Percentiles rank a stretch among this genome's conserved stretches.
Conservation (phyloP, 257 asterid genomes). For the Solanum arcanum region DNA sequence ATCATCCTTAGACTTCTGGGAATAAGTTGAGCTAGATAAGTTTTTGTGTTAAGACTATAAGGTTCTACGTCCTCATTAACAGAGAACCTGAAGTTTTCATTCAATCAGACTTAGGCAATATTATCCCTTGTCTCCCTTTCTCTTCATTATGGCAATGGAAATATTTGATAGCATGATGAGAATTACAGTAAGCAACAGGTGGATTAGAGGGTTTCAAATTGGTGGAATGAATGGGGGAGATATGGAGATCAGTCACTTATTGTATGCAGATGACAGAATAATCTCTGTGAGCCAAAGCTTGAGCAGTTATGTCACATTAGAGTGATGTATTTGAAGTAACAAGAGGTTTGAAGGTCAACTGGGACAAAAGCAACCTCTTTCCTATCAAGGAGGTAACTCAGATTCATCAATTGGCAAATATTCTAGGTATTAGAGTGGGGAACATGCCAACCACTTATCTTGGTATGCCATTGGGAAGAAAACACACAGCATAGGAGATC, state of each 20-base stretch:
- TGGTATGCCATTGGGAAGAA: background rate
- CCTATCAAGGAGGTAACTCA: background rate
- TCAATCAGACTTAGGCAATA: background rate
- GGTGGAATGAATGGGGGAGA: background rate
- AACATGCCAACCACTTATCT: background rate
- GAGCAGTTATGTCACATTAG: background rate
- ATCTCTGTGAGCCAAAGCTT: background rate
- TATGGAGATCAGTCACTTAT: background rate
- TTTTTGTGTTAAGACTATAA: background rate
- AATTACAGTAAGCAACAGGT: background rate
- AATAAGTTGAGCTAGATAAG: background rate
- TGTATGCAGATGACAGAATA: background rate
- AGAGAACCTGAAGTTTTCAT: background rate
- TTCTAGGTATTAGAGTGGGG: background rate
- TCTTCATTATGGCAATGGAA: background rate
- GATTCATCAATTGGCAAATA: background rate
- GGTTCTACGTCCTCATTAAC: background rate
- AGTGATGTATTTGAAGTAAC: background rate
- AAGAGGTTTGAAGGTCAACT: background rate
- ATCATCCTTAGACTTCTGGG: background rate
- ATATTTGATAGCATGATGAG: background rate
- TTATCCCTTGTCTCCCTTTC: background rate
- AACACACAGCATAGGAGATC: background rate
- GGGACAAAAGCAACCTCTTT: background rate
- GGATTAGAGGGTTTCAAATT: background rate